These are phyloP conservation scores for Populus hybrid DNA, from an alignment of 441 rosid species.

Conservation along the genomic window DNA sequence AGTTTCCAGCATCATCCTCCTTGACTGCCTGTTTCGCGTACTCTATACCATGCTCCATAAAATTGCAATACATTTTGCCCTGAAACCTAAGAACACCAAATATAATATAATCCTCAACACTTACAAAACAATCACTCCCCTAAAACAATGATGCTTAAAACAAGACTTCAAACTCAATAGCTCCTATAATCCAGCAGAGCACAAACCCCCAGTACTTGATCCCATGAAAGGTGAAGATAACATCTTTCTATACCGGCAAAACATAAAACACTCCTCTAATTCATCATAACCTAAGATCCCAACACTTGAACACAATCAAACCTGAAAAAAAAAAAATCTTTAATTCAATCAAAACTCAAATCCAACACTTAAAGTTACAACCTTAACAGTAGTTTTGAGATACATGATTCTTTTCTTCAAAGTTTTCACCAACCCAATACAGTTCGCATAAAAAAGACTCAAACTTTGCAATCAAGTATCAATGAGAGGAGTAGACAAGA, in stretches of 20 bases:
- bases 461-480: background rate
- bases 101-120: background rate
- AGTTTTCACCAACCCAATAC: too few relatives aligned
- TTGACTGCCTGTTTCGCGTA: constrained; percentile 86
- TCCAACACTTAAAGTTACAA: background rate
- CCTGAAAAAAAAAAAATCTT: background rate
- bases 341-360: background rate
- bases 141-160: background rate
- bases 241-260: background rate
- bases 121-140: background rate
- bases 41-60: constrained; percentile 83
- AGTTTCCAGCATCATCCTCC: constrained; percentile 89
- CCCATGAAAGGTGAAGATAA: background rate
- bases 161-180: background rate
- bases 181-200: background rate
- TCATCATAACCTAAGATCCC: background rate
- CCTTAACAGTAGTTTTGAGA: background rate
- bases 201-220: background rate
- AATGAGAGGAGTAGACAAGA: too few relatives aligned
- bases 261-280: background rate
- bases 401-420: too few relatives aligned
- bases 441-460: too few relatives aligned
- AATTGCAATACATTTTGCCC: constrained; percentile 75
- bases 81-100: background rate
- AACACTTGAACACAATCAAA: background rate